Conservation (phyloP, 768 basidiomycete species). For the Tylopilus vinaceipallidus region DNA sequence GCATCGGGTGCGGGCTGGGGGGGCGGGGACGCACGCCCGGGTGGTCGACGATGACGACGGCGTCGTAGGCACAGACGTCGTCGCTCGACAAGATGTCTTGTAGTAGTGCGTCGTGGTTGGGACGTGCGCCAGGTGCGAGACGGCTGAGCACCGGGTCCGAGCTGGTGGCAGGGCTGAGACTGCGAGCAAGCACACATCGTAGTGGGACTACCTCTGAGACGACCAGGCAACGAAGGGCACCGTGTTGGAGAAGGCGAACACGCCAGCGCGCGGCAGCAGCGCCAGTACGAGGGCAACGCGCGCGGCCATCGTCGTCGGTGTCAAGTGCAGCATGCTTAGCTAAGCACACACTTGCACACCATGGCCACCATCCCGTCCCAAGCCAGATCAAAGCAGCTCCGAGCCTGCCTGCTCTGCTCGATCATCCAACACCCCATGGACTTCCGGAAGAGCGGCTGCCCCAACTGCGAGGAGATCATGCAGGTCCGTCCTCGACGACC, state of each 20-base stretch:
- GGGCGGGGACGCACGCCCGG: slow-evolving; percentile 54
- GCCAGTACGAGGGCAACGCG: slow-evolving; percentile 43
- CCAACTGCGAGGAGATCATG: slow-evolving; percentile 95
- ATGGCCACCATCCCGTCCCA: slow-evolving; percentile 54
- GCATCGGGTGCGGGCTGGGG: not conserved
- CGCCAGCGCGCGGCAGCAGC: slow-evolving; percentile 40
- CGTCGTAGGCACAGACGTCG: slow-evolving; percentile 61
- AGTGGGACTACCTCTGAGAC: slow-evolving; percentile 49
- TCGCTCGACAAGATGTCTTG: slow-evolving; percentile 42
- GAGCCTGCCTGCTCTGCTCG: slow-evolving; percentile 93
- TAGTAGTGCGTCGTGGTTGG: slow-evolving; percentile 37
- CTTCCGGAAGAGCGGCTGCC: slow-evolving; percentile 85
- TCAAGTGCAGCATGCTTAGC: slow-evolving; percentile 7
- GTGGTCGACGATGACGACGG: slow-evolving; percentile 67
- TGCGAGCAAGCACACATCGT: not conserved
- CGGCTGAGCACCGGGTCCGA: slow-evolving; percentile 46
- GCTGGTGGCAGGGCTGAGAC: slow-evolving; percentile 31
- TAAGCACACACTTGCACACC: slow-evolving; percentile 11
- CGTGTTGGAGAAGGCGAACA: slow-evolving; percentile 59
- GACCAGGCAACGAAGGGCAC: slow-evolving; percentile 72
- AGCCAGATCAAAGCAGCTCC: slow-evolving; percentile 68
- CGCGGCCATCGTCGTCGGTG: slow-evolving; percentile 39
- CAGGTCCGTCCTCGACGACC: slow-evolving; percentile 53
- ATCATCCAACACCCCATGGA: slow-evolving; percentile 82
- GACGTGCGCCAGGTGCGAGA: slow-evolving; percentile 36